A percentile compares a stretch with the other conserved stretches of the same genome.
Conservation (phyloP, 148 eudicot genomes). For the Nyssa sinensis region DNA sequence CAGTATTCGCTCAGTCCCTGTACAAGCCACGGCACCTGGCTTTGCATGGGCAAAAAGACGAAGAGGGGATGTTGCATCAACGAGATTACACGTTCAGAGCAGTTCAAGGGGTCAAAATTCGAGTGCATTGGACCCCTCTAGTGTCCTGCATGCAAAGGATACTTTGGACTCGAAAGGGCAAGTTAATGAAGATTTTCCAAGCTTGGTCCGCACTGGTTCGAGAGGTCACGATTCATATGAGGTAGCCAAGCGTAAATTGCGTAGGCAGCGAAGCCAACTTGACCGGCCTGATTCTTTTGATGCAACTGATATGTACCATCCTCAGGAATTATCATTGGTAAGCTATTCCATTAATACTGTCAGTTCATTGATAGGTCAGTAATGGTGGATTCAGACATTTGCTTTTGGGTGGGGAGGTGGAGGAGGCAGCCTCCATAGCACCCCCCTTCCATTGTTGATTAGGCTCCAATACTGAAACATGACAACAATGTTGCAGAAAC, state of each 20-base stretch:
- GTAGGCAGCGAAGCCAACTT: conserved; percentile 9
- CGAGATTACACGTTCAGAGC: conserved; percentile 21
- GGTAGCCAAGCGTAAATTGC: not conserved
- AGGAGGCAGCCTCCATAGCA: too few relatives aligned
- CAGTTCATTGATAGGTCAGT: too few relatives aligned
- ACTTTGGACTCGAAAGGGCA: conserved; percentile 29
- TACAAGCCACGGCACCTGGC: conserved; percentile 26
- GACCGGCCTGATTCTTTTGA: conserved; percentile 26
- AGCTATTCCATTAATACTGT: not conserved
- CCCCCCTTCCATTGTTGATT: too few relatives aligned
- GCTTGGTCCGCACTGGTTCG: not conserved
- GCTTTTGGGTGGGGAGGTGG: too few relatives aligned
- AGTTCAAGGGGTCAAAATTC: conserved; percentile 25
- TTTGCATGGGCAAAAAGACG: conserved; percentile 37
- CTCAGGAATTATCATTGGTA: conserved; percentile 30
- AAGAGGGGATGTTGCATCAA: conserved; percentile 23
- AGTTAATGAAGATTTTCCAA: conserved; percentile 22
- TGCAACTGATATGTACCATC: conserved; percentile 24
- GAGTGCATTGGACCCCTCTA: not conserved
- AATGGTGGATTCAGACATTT: too few relatives aligned
- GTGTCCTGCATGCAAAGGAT: conserved; percentile 27
- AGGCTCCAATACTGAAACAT: too few relatives aligned
- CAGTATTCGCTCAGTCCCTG: conserved; percentile 37
- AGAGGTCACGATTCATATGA: not conserved
- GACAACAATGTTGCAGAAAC: not conserved